Percentiles rank a stretch among this genome's conserved stretches.
Evolutionary conservation across 2,329 filamentous ascomycete species (phyloP).

Genomic region (Periconia sp.): DNA sequence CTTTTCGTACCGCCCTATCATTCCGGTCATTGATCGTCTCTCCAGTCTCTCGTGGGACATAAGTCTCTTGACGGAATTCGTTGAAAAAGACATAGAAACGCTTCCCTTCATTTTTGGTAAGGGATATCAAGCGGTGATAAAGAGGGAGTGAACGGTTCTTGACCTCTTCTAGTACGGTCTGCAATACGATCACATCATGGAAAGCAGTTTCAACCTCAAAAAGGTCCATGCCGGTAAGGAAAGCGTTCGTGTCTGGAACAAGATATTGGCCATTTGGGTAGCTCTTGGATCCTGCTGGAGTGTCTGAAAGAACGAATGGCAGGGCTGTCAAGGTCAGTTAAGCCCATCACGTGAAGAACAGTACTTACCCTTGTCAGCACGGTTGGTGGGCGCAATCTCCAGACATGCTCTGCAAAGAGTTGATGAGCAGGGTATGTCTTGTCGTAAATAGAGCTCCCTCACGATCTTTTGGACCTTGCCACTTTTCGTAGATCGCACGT

Average conservation of each 20-base stretch:
- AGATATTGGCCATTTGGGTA: slow-evolving; percentile 92
- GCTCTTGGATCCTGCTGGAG: slow-evolving; percentile 79
- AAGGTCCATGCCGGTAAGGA: slow-evolving; percentile 94
- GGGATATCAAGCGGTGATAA: slow-evolving; percentile 87
- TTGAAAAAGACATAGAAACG: slow-evolving; percentile 99
- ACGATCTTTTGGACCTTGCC: slow-evolving; percentile 99
- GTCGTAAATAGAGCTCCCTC: slow-evolving; percentile 90
- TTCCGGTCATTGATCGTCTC: slow-evolving; percentile 97
- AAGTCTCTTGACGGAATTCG: slow-evolving; percentile 92
- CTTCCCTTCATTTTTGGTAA: slow-evolving; percentile 96
- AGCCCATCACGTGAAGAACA: slow-evolving; percentile 12
- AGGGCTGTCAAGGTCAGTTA: slow-evolving; percentile 60
- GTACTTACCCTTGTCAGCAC: slow-evolving; percentile 72
- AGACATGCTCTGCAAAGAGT: slow-evolving; percentile 81
- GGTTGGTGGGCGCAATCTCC: slow-evolving; percentile 76
- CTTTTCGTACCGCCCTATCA: slow-evolving; percentile 85
- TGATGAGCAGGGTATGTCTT: slow-evolving; percentile 97
- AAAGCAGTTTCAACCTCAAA: slow-evolving; percentile 93
- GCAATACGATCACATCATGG: slow-evolving; percentile 94
- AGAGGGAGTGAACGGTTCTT: slow-evolving; percentile 91
- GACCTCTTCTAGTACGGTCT: slow-evolving; percentile 95
- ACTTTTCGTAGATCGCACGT: slow-evolving; percentile 90
- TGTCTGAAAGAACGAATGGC: slow-evolving; percentile 87
- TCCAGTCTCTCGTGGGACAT: slow-evolving; percentile 73
- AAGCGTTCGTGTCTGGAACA: slow-evolving; percentile 93